These are phyloP conservation scores for Cicer bijugum DNA, from an alignment of 306 rosid genomes.

Conservation along the genomic window DNA sequence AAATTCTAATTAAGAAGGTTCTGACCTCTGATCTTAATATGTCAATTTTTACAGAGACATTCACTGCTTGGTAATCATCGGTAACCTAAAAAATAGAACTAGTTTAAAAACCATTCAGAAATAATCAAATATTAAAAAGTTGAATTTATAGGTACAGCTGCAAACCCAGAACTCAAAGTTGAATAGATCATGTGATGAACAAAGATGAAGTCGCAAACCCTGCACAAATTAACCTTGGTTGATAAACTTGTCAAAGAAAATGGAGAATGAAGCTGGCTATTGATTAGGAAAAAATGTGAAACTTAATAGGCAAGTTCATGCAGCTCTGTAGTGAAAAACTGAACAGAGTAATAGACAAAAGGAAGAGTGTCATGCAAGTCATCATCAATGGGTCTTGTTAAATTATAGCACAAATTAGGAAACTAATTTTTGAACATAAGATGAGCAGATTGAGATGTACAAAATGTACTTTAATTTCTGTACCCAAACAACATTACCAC, in stretches of 20 bases:
- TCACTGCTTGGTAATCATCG: conserved; percentile 94
- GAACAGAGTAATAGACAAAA: conserved; percentile 23
- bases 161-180: conserved; percentile 97
- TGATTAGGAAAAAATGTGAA: not conserved
- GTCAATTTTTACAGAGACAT: conserved; percentile 83
- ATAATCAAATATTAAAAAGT: conserved; percentile 43
- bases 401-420: conserved; percentile 25
- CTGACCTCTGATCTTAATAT: conserved; percentile 73
- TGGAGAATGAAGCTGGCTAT: conserved; percentile 14
- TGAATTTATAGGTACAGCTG: conserved; percentile 46
- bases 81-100: conserved; percentile 71
- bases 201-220: conserved; percentile 96
- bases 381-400: conserved; percentile 15
- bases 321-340: conserved; percentile 6
- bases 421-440: not conserved
- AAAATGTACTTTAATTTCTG: conserved; percentile 1
- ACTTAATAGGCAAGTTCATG: conserved; percentile 19
- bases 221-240: conserved; percentile 48
- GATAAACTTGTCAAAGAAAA: conserved; percentile 26
- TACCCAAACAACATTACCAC: conserved; percentile 17
- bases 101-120: conserved; percentile 50
- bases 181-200: conserved; percentile 93
- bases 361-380: conserved; percentile 26
- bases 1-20: conserved; percentile 35
- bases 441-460: conserved; percentile 10